Conservation (phyloP, 371 early-diverging fungal species). For the Mucor plumbeus region DNA sequence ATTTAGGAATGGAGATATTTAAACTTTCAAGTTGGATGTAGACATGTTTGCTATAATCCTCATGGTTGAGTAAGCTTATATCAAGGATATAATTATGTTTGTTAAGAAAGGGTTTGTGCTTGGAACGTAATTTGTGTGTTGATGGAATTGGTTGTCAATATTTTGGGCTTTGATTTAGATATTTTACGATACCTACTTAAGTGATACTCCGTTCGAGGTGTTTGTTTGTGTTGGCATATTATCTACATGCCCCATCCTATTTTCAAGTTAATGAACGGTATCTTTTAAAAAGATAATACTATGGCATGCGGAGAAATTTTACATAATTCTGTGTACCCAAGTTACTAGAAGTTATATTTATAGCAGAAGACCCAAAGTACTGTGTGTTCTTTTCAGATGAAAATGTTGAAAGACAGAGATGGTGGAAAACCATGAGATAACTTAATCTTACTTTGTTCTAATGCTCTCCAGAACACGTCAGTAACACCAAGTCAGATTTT, state of each 20-base stretch:
- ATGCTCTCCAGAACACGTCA: conserved; percentile 9
- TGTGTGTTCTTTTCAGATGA: conserved; percentile 4
- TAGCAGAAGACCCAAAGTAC: conserved; percentile 6
- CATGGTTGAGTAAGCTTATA: conserved; percentile 23
- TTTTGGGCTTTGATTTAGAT: conserved; percentile 6
- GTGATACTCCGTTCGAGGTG: conserved; percentile 12
- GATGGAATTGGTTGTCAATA: no score
- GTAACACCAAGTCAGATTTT: conserved; percentile 9
- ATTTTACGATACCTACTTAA: conserved; percentile 7
- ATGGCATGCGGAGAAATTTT: neutral
- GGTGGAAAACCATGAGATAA: conserved; percentile 4
- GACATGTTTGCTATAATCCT: conserved; percentile 26
- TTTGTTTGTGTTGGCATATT: conserved; percentile 7
- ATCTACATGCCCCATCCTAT: conserved; percentile 7
- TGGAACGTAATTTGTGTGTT: no score
- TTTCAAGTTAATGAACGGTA: conserved; percentile 17
- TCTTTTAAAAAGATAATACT: conserved; percentile 14
- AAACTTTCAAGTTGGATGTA: conserved; percentile 20
- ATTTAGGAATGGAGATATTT: conserved; percentile 23
- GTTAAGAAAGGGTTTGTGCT: conserved; percentile 9
- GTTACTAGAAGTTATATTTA: conserved; percentile 8
- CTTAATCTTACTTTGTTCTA: conserved; percentile 11
- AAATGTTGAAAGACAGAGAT: conserved; percentile 6
- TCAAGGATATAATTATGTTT: conserved; percentile 25
- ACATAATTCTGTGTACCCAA: conserved; percentile 4